Percentiles rank a stretch among this genome's conserved stretches.
These are phyloP conservation scores for Ballota nigra DNA, from an alignment of 257 asterid genomes.

Conservation along the genomic window DNA sequence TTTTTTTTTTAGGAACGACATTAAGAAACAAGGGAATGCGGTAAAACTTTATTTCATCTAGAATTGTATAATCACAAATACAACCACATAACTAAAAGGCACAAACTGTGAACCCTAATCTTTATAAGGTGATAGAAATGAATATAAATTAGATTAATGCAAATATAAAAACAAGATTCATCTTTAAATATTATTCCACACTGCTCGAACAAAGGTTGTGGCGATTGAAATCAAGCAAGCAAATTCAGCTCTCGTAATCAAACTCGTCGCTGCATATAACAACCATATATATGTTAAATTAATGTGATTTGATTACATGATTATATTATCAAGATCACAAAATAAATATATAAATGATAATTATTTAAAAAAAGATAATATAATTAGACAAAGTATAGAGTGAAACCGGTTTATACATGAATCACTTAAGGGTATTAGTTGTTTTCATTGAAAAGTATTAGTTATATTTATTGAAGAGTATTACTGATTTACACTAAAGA, in stretches of 20 bases:
- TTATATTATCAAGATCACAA: neutral
- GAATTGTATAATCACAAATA: neutral
- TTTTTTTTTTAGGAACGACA: no score
- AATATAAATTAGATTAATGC: neutral
- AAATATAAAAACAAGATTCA: neutral
- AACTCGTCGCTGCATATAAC: constrained; percentile 24
- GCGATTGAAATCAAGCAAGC: constrained; percentile 33
- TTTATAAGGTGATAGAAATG: neutral
- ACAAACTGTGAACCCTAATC: neutral
- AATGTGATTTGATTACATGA: neutral
- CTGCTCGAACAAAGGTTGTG: constrained; percentile 25
- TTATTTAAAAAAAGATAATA: neutral
- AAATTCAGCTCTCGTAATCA: constrained; percentile 24
- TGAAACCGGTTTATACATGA: no score
- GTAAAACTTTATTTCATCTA: neutral
- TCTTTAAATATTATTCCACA: constrained; percentile 24
- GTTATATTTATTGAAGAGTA: no score
- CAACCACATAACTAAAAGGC: neutral
- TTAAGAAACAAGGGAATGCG: neutral
- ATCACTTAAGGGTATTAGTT: no score
- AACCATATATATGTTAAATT: neutral
- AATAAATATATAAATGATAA: neutral
- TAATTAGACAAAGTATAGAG: no score
- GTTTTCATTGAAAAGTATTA: no score
- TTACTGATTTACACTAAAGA: no score